phyloP scores from a whole-genome alignment of 176 grass and related monocot species.

The Aegilops bicornis region DNA sequence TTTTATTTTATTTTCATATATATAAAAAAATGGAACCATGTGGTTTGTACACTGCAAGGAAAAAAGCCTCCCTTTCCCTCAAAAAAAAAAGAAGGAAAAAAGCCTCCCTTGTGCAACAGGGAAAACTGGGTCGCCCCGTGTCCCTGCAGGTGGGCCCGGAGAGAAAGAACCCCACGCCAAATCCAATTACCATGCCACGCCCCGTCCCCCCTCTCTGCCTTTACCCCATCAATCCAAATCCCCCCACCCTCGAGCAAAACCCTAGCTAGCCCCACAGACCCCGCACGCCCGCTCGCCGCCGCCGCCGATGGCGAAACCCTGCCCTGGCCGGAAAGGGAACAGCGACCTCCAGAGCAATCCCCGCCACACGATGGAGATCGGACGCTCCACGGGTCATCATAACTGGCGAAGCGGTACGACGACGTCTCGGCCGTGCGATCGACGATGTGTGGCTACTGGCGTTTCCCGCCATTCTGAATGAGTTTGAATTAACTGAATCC shows the following conservation, averaged over 20 bases:
- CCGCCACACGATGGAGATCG: too few species aligned
- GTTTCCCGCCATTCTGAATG: too few species aligned
- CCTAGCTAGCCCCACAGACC: slow-evolving; percentile 29
- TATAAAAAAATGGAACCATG: too few species aligned
- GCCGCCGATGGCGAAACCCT: slow-evolving; percentile 77
- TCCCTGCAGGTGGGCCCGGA: background rate
- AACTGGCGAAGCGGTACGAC: too few species aligned
- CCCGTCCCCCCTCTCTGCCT: background rate
- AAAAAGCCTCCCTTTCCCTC: background rate
- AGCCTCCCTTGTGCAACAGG: background rate
- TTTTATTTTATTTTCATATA: too few species aligned
- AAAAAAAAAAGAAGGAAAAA: too few species aligned
- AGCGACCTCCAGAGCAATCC: too few species aligned
- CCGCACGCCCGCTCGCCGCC: background rate
- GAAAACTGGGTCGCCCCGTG: background rate
- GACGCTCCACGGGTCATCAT: too few species aligned
- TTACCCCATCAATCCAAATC: too few species aligned
- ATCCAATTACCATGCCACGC: background rate
- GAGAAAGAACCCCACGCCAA: background rate
- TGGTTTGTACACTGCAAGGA: background rate
- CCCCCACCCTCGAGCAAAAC: slow-evolving; percentile 17
- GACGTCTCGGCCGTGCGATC: too few species aligned
- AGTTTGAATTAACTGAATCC: too few species aligned
- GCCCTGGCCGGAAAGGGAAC: slow-evolving; percentile 28
- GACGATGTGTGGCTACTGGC: too few species aligned